Percentiles rank a stretch among this genome's conserved stretches.
Conservation (phyloP, 2,329 filamentous ascomycete genomes). For the Pseudonectria foliicola region DNA sequence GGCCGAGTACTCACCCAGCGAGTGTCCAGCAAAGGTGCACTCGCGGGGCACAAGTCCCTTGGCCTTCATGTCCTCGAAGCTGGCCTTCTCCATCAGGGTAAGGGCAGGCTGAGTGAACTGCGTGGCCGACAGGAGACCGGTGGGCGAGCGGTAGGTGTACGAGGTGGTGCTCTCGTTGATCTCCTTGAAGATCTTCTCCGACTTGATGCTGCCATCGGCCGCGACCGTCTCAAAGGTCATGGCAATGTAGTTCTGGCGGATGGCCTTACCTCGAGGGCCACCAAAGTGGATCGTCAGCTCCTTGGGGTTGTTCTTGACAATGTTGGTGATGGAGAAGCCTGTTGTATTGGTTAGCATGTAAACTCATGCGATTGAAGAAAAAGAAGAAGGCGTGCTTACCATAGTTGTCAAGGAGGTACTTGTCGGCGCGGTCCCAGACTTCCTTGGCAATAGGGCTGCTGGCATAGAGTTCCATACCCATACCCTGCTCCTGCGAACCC, state of each 20-base stretch:
- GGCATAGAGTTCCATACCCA: conserved; percentile 98
- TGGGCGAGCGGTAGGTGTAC: conserved; percentile 95
- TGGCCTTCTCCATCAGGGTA: conserved; percentile 99
- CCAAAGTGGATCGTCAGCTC: conserved; percentile 98
- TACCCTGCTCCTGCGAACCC: conserved; percentile 96
- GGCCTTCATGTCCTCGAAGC: conserved; percentile 96
- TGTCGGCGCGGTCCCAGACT: conserved; percentile 96
- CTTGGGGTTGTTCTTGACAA: conserved; percentile 99
- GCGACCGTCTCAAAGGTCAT: conserved; percentile 99
- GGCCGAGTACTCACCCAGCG: conserved; percentile 95
- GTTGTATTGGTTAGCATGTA: conserved; percentile 5
- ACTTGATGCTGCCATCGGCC: conserved; percentile 86
- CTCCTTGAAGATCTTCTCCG: conserved; percentile 99
- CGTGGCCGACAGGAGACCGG: conserved; percentile 88
- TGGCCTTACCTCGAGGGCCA: conserved; percentile 91
- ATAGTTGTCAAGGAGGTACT: conserved; percentile 98
- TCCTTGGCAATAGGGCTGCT: conserved; percentile 92
- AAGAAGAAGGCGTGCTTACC: conserved; percentile 53
- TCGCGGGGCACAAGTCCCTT: conserved; percentile 94
- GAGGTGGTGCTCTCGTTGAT: conserved; percentile 87
- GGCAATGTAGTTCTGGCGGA: conserved; percentile 98
- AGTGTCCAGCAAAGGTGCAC: conserved; percentile 97
- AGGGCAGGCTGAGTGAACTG: conserved; percentile 97
- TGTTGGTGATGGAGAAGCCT: conserved; percentile 96
- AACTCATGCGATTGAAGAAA: background rate